Conservation (phyloP, 1,284 basidiomycete genomes). For the Rhodotorula sp. region DNA sequence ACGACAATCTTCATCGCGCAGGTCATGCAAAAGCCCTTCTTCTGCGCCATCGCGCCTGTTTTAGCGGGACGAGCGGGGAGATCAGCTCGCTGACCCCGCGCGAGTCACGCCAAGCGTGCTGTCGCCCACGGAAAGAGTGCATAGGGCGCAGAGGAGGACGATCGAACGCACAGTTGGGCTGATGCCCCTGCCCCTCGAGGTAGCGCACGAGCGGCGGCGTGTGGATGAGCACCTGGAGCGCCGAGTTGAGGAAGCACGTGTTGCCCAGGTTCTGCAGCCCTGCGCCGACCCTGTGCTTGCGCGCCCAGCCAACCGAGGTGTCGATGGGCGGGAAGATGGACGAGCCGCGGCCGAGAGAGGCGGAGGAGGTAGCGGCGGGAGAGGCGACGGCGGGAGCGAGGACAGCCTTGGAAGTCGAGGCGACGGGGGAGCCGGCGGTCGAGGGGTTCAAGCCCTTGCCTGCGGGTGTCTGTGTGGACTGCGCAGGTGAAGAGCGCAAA, state of each 20-base stretch:
- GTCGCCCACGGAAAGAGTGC: no score
- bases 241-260: constrained; percentile 96
- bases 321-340: constrained; percentile 36
- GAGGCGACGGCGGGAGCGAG: neutral
- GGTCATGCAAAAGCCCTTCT: constrained; percentile 69
- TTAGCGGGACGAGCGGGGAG: no score
- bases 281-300: constrained; percentile 54
- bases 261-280: constrained; percentile 92
- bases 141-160: neutral
- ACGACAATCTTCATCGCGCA: constrained; percentile 67
- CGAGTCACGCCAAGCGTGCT: neutral
- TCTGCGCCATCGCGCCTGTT: constrained; percentile 44
- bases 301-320: constrained; percentile 44
- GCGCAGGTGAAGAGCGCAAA: neutral
- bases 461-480: neutral
- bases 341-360: constrained; percentile 4
- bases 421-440: constrained; percentile 6
- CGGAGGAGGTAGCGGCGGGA: neutral
- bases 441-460: neutral
- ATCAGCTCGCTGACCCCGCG: no score
- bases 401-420: constrained; percentile 13
- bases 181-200: constrained; percentile 51
- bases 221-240: constrained; percentile 89
- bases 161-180: constrained; percentile 59
- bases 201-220: constrained; percentile 80